Conservation (phyloP, 345 rosid species). For the Nephelium lappaceum region DNA sequence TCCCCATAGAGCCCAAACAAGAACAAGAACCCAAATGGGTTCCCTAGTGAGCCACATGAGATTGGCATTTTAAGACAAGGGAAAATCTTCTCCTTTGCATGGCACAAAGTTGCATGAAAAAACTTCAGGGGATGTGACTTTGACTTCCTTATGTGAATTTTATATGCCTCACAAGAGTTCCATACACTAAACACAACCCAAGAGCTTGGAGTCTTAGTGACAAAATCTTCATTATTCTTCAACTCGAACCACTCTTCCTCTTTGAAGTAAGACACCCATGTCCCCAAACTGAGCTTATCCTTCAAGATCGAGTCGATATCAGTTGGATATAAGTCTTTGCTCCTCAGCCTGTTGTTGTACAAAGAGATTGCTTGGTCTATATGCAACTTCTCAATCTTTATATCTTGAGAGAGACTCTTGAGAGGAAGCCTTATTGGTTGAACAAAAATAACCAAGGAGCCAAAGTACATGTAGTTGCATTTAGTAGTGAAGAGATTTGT, state of each 20-base stretch:
- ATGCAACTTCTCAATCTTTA: constrained; percentile 45
- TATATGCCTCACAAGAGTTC: constrained; percentile 54
- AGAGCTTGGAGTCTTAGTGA: constrained; percentile 33
- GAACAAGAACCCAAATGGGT: constrained; percentile 50
- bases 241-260: constrained; percentile 38
- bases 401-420: constrained; percentile 22
- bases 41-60: constrained; percentile 22
- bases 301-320: constrained; percentile 49
- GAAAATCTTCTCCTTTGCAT: constrained; percentile 37
- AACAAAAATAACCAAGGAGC: constrained; percentile 43
- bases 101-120: constrained; percentile 33
- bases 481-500: constrained; percentile 50
- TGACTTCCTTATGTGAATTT: constrained; percentile 34
- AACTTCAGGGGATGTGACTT: constrained; percentile 32
- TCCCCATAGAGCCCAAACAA: constrained; percentile 51
- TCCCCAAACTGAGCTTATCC: constrained; percentile 52
- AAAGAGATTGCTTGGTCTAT: constrained; percentile 49
- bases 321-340: constrained; percentile 45
- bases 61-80: constrained; percentile 46
- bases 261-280: constrained; percentile 58
- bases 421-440: constrained; percentile 31
- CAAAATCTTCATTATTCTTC: constrained; percentile 19
- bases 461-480: constrained; percentile 32
- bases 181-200: constrained; percentile 59
- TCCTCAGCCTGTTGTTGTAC: constrained; percentile 42